These are phyloP conservation scores for Suillus tomentosus DNA, from an alignment of 768 basidiomycete species.

Conservation along the genomic window DNA sequence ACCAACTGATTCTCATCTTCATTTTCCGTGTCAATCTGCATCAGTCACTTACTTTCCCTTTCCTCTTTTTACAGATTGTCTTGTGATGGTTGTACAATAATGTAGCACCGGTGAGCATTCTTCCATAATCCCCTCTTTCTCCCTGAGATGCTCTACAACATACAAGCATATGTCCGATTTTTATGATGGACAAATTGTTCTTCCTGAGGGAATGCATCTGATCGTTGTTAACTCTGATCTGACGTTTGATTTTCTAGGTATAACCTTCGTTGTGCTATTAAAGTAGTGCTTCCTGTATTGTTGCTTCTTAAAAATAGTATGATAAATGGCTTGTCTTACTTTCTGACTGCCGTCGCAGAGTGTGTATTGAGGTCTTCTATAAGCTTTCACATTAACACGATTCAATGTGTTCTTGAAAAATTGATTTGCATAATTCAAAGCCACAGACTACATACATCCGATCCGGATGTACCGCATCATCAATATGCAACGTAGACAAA, in stretches of 20 bases:
- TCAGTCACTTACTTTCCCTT: conserved; percentile 9
- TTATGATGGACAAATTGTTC: conserved; percentile 56
- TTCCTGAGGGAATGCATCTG: conserved; percentile 44
- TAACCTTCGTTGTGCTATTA: background rate
- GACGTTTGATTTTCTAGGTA: background rate
- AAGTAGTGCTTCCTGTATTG: background rate
- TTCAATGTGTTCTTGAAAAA: background rate
- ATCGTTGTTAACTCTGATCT: background rate
- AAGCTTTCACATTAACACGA: background rate
- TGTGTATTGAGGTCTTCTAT: too few species aligned
- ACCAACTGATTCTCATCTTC: conserved; percentile 44
- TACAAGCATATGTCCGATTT: conserved; percentile 81
- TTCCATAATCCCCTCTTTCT: conserved; percentile 6
- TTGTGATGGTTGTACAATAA: background rate
- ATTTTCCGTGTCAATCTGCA: conserved; percentile 12
- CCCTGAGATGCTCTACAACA: conserved; percentile 52
- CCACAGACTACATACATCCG: background rate
- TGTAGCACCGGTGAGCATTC: conserved; percentile 2
- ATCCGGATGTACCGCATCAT: too few species aligned
- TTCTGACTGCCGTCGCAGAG: too few species aligned
- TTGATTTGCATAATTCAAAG: background rate
- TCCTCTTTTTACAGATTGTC: background rate
- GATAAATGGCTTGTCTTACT: too few species aligned
- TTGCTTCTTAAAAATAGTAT: background rate
- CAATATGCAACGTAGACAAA: background rate